Evolutionary conservation across 1,139 yeast genomes (phyloP).

Genomic region (Wickerhamomyces sp.): DNA sequence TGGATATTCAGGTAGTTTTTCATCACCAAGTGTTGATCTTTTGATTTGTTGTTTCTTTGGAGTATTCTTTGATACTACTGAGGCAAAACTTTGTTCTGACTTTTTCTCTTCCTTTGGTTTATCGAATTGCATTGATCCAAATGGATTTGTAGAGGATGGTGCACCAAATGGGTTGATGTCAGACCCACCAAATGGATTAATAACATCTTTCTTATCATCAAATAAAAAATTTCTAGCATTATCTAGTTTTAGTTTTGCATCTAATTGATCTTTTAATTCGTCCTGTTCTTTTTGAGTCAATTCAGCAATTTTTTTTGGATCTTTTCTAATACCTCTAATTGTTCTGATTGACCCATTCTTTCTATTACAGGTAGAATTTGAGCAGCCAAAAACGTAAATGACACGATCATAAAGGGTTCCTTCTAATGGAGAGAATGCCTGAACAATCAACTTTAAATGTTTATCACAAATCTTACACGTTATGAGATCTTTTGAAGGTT

Average conservation of each 20-base stretch:
- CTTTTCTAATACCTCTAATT: slow-evolving; percentile 67
- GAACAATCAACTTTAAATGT: slow-evolving; percentile 64
- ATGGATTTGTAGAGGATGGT: slow-evolving; percentile 24
- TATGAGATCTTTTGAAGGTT: slow-evolving; percentile 47
- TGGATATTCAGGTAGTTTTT: slow-evolving; percentile 44
- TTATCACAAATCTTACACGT: slow-evolving; percentile 62
- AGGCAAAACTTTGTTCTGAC: slow-evolving; percentile 11
- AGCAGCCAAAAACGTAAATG: slow-evolving; percentile 75
- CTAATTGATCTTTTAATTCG: slow-evolving; percentile 33
- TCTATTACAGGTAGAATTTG: slow-evolving; percentile 56
- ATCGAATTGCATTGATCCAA: slow-evolving; percentile 30
- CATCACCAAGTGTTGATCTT: slow-evolving; percentile 19
- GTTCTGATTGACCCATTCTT: slow-evolving; percentile 68
- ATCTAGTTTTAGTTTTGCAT: slow-evolving; percentile 39
- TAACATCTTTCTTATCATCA: slow-evolving; percentile 29
- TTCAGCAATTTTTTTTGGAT: slow-evolving; percentile 41
- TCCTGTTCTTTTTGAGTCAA: slow-evolving; percentile 36
- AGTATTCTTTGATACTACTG: slow-evolving; percentile 21
- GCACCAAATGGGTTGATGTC: slow-evolving; percentile 35
- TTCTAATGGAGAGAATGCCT: slow-evolving; percentile 75
- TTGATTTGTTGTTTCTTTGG: slow-evolving; percentile 21
- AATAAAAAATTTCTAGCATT: slow-evolving; percentile 34
- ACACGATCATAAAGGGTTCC: slow-evolving; percentile 73
- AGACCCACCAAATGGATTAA: slow-evolving; percentile 30
- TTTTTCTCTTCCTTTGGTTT: slow-evolving; percentile 5